Conservation (phyloP, 371 early-diverging fungal species). For the Mortierella sp. region DNA sequence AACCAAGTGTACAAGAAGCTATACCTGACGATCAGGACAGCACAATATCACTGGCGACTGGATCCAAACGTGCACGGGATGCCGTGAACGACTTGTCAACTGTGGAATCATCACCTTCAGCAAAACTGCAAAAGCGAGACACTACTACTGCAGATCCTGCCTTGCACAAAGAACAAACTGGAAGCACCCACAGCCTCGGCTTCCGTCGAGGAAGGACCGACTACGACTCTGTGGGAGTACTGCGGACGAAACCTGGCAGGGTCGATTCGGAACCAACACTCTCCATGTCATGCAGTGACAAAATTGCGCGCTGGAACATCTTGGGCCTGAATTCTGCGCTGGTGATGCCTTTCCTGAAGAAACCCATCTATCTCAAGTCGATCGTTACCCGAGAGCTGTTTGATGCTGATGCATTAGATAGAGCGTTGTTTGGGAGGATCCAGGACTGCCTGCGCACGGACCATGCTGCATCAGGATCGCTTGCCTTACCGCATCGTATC, state of each 20-base stretch:
- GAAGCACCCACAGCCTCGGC: conserved; percentile 17
- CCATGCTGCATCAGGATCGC: background rate
- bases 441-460: conserved; percentile 35
- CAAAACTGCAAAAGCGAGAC: conserved; percentile 9
- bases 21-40: background rate
- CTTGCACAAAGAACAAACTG: background rate
- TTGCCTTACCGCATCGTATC: conserved; percentile 55
- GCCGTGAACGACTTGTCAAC: background rate
- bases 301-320: conserved; percentile 88
- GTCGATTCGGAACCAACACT: conserved; percentile 82
- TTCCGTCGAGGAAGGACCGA: conserved; percentile 71
- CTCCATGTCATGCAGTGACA: conserved; percentile 93
- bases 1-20: background rate
- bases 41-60: background rate
- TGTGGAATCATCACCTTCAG: background rate
- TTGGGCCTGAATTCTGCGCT: conserved; percentile 83
- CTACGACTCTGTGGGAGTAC: conserved; percentile 65
- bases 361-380: conserved; percentile 78
- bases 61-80: conserved; percentile 23
- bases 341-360: conserved; percentile 73
- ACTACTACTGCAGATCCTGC: too few relatives aligned
- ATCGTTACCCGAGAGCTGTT: conserved; percentile 78
- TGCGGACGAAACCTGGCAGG: conserved; percentile 89
- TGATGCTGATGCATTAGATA: conserved; percentile 66
- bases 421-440: conserved; percentile 74